Percentiles rank a stretch among this genome's conserved stretches.
Evolutionary conservation across 2,329 filamentous ascomycete genomes (phyloP).

Genomic region (Zymoseptoria tritici): DNA sequence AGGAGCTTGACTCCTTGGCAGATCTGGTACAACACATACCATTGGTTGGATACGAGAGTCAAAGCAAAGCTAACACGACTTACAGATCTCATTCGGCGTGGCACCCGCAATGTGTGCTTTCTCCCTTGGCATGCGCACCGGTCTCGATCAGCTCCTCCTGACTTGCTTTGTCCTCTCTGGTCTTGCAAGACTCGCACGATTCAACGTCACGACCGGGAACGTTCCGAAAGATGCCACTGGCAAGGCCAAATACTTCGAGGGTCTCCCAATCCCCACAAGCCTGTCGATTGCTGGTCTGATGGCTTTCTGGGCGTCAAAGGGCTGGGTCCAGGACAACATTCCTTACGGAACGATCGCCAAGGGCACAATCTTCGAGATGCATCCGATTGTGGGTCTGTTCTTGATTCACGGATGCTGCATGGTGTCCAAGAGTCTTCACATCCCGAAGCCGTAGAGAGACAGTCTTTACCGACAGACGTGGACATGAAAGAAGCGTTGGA

Average conservation of each 20-base stretch:
- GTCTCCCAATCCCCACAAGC: conserved; percentile 89
- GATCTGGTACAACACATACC: conserved; percentile 60
- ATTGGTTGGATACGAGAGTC: background rate
- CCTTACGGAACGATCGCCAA: conserved; percentile 63
- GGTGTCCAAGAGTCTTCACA: conserved; percentile 90
- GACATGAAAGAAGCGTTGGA: background rate
- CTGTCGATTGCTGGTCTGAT: conserved; percentile 74
- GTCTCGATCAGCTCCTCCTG: conserved; percentile 72
- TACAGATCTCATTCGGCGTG: conserved; percentile 87
- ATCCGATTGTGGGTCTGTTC: conserved; percentile 75
- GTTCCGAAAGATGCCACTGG: conserved; percentile 87
- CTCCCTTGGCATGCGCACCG: conserved; percentile 77
- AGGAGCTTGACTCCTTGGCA: conserved; percentile 91
- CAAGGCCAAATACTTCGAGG: conserved; percentile 94
- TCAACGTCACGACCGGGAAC: conserved; percentile 88
- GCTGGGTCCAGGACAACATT: conserved; percentile 71
- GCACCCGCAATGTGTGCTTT: conserved; percentile 83
- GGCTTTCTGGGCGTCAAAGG: conserved; percentile 78
- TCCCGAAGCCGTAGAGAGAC: conserved; percentile 64
- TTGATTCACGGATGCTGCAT: conserved; percentile 85
- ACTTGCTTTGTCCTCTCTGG: conserved; percentile 92
- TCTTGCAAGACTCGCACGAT: conserved; percentile 84
- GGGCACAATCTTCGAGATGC: conserved; percentile 69
- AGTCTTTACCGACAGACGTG: background rate
- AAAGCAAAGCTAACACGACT: conserved; percentile 1